Conservation (phyloP, 1,139 yeast genomes). For the Pichia sp. region DNA sequence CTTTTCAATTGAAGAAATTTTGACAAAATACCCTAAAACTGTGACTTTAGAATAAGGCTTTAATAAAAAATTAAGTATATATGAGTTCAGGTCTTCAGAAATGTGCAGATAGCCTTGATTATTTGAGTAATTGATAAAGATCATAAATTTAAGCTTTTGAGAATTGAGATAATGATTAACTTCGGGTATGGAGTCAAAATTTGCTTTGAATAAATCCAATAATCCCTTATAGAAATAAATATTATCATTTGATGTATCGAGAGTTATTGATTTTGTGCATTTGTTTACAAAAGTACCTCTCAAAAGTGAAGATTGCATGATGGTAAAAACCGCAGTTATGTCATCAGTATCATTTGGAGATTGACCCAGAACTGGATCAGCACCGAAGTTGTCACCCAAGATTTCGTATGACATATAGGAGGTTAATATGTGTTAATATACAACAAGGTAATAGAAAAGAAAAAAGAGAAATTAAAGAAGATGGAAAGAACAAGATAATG, state of each 20-base stretch:
- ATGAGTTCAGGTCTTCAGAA: background rate
- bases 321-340: background rate
- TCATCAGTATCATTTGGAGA: background rate
- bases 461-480: background rate
- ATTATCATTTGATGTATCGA: background rate
- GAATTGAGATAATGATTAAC: slow-evolving; percentile 7
- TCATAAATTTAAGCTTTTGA: slow-evolving; percentile 4
- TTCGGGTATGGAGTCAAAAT: background rate
- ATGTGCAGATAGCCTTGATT: background rate
- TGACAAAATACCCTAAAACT: slow-evolving; percentile 9
- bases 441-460: background rate
- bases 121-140: slow-evolving; percentile 4
- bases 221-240: background rate
- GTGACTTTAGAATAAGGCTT: background rate
- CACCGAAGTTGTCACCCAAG: background rate
- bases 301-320: slow-evolving; percentile 6
- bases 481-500: background rate
- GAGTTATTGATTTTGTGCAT: background rate
- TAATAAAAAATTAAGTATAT: background rate
- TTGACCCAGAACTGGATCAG: background rate
- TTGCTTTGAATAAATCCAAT: background rate
- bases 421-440: no score
- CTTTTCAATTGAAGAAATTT: slow-evolving; percentile 4
- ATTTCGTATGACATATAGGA: background rate
- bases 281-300: slow-evolving; percentile 4